Percentiles rank a stretch among this genome's conserved stretches.
phyloP scores from a whole-genome alignment of 23 red algal species.

The Pyropia haitanensis region DNA sequence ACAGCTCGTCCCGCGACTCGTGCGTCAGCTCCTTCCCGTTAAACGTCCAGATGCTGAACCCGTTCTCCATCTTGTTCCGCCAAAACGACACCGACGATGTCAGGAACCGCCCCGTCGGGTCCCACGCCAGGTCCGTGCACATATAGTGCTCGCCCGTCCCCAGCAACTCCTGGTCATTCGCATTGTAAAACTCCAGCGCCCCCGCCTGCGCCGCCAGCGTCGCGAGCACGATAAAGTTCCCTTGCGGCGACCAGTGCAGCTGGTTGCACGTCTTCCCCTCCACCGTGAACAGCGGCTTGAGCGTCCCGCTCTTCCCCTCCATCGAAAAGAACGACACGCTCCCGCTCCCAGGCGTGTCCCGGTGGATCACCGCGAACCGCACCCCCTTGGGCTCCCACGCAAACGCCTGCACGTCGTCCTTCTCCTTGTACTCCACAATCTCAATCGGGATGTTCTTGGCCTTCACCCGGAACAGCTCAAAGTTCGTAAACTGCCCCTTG shows the following conservation, averaged over 20 bases:
- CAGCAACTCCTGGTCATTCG: slow-evolving; percentile 80
- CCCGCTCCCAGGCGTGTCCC: slow-evolving; percentile 40
- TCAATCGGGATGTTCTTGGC: slow-evolving; percentile 88
- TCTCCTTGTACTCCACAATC: slow-evolving; percentile 88
- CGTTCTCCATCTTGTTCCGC: slow-evolving; percentile 74
- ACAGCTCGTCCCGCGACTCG: slow-evolving; percentile 47
- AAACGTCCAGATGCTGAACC: slow-evolving; percentile 85
- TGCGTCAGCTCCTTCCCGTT: slow-evolving; percentile 67
- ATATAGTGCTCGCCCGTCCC: slow-evolving; percentile 76
- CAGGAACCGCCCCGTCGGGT: slow-evolving; percentile 85
- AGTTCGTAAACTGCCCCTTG: slow-evolving; percentile 88
- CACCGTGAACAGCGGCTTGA: slow-evolving; percentile 70
- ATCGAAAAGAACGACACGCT: slow-evolving; percentile 84
- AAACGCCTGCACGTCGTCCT: slow-evolving; percentile 64
- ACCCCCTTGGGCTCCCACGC: slow-evolving; percentile 84
- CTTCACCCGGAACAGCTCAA: slow-evolving; percentile 91
- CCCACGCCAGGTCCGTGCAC: slow-evolving; percentile 84
- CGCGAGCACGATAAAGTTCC: slow-evolving; percentile 72
- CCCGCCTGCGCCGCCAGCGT: slow-evolving; percentile 64
- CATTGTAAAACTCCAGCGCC: slow-evolving; percentile 81
- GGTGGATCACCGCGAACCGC: slow-evolving; percentile 83
- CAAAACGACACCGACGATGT: slow-evolving; percentile 49
- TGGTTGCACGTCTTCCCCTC: slow-evolving; percentile 62
- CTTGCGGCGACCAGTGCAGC: slow-evolving; percentile 89
- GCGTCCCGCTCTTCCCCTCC: slow-evolving; percentile 42